These are phyloP conservation scores for Eutrema salsugineum DNA, from an alignment of 441 rosid species.

Conservation along the genomic window DNA sequence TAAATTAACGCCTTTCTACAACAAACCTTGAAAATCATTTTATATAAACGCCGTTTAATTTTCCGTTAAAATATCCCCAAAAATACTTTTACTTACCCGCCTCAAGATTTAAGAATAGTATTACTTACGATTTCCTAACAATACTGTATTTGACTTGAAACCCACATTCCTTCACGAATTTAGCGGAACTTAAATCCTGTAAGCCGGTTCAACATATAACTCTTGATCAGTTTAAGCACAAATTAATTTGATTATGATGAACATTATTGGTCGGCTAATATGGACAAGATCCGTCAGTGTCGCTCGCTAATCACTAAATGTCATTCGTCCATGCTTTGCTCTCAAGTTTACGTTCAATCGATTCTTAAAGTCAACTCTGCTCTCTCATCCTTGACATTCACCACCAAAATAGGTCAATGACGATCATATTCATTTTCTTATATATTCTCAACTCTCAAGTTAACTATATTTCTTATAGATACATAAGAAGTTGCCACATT, in stretches of 20 bases:
- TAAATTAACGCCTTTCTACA: no score
- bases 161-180: background rate
- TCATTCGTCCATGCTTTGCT: slow-evolving; percentile 22
- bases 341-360: slow-evolving; percentile 11
- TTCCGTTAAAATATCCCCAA: no score
- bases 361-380: slow-evolving; percentile 19
- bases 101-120: background rate
- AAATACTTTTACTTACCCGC: background rate
- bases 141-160: background rate
- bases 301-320: slow-evolving; percentile 11
- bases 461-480: no score
- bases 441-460: no score
- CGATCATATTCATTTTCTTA: background rate
- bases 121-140: background rate
- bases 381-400: slow-evolving; percentile 6
- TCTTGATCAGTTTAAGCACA: background rate
- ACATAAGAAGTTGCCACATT: no score
- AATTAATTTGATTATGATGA: background rate
- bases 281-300: slow-evolving; percentile 27
- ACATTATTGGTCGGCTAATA: slow-evolving; percentile 8
- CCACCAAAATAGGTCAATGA: background rate
- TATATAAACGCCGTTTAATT: no score
- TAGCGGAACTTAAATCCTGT: background rate
- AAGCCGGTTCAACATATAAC: background rate
- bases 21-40: no score